A percentile compares a stretch with the other conserved stretches of the same genome.
These are phyloP conservation scores for Puccinia coronata DNA, from an alignment of 1,284 basidiomycete genomes.

Conservation along the genomic window DNA sequence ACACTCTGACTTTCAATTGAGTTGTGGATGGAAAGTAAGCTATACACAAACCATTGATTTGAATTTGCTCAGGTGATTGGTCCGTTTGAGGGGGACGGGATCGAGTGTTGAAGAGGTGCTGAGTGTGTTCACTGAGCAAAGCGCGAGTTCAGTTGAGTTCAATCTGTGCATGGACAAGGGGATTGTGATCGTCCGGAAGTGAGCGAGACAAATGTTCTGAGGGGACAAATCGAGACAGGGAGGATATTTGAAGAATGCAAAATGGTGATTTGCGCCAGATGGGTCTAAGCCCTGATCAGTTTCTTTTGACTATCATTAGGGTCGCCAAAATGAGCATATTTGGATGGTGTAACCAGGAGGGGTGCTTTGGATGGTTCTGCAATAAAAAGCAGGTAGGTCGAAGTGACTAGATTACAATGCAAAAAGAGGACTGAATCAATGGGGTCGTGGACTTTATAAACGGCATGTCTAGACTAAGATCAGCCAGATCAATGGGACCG, in stretches of 20 bases:
- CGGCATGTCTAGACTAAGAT: conserved; percentile 13
- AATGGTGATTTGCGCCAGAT: conserved; percentile 2
- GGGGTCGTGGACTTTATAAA: conserved; percentile 28
- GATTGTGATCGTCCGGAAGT: neutral
- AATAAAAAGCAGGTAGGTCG: conserved; percentile 25
- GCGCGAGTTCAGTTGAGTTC: conserved; percentile 39
- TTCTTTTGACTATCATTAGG: neutral
- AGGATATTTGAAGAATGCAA: conserved; percentile 18
- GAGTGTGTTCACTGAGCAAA: conserved; percentile 29
- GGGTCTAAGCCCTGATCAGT: conserved; percentile 12
- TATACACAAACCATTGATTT: conserved; percentile 22
- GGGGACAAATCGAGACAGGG: neutral
- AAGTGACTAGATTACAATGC: conserved; percentile 28
- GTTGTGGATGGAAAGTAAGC: conserved; percentile 26
- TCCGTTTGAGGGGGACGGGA: neutral
- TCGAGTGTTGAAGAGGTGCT: conserved; percentile 24
- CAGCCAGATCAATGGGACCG: conserved; percentile 12
- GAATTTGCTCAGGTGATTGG: neutral
- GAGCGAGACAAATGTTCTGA: neutral
- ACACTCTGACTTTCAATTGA: conserved; percentile 18
- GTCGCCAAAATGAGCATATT: neutral
- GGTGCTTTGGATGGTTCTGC: conserved; percentile 7
- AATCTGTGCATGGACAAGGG: neutral
- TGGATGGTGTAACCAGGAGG: neutral
- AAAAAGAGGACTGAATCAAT: conserved; percentile 35